These are phyloP conservation scores for Salix brachista DNA, from an alignment of 345 rosid genomes.

Conservation along the genomic window DNA sequence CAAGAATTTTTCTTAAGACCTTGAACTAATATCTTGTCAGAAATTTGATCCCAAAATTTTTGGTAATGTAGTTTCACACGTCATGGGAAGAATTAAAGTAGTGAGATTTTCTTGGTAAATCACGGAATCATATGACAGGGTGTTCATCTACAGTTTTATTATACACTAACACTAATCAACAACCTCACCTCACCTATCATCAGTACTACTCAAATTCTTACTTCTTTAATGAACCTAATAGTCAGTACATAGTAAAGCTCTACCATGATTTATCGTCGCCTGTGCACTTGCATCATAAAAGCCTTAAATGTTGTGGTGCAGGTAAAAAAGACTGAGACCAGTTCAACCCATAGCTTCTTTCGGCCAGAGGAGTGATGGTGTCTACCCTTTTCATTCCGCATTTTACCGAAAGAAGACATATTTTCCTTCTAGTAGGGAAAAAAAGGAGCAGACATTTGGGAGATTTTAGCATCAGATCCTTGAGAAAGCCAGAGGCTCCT, in stretches of 20 bases:
- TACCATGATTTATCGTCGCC: background rate
- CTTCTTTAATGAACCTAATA: too few species aligned
- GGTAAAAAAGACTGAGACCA: constrained; percentile 64
- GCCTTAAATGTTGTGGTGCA: constrained; percentile 23
- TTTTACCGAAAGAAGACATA: background rate
- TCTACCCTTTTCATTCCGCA: background rate
- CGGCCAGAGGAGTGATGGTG: constrained; percentile 48
- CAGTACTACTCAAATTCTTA: background rate
- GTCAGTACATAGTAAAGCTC: background rate
- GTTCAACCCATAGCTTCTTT: constrained; percentile 53
- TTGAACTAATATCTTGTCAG: background rate
- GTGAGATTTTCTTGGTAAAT: background rate
- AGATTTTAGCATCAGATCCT: background rate
- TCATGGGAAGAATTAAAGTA: background rate
- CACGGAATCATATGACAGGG: background rate
- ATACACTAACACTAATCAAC: background rate
- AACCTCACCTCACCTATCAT: background rate
- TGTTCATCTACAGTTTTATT: background rate
- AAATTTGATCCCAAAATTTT: background rate
- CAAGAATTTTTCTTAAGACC: background rate
- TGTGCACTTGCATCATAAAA: background rate
- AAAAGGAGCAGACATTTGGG: background rate
- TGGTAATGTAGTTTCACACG: background rate
- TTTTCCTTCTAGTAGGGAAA: background rate
- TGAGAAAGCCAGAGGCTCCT: background rate